These are phyloP conservation scores for Mortierella sp. DNA, from an alignment of 371 early-diverging fungal species.

Conservation along the genomic window DNA sequence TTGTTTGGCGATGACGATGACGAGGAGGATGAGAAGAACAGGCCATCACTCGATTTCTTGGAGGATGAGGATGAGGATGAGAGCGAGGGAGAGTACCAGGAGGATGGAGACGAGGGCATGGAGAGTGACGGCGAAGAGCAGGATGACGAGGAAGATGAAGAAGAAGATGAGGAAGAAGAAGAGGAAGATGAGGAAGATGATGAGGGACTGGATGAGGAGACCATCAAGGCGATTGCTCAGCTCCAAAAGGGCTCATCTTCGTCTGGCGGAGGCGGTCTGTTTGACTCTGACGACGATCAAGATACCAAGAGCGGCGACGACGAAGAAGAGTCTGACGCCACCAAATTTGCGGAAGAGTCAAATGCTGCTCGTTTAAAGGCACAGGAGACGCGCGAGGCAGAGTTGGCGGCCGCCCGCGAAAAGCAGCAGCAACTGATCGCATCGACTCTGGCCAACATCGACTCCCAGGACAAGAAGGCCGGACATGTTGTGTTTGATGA, in stretches of 20 bases:
- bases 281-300: slow-evolving; percentile 46
- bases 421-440: slow-evolving; percentile 53
- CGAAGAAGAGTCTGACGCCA: neutral
- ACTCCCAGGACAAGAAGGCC: slow-evolving; percentile 51
- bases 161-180: slow-evolving; percentile 13
- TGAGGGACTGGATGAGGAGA: slow-evolving; percentile 47
- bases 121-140: slow-evolving; percentile 31
- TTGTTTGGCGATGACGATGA: slow-evolving; percentile 51
- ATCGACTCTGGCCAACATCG: slow-evolving; percentile 47
- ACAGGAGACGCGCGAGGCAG: slow-evolving; percentile 38
- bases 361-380: slow-evolving; percentile 50
- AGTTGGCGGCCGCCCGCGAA: slow-evolving; percentile 35
- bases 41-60: slow-evolving; percentile 32
- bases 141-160: slow-evolving; percentile 15
- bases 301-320: slow-evolving; percentile 23
- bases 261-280: slow-evolving; percentile 37
- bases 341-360: slow-evolving; percentile 43
- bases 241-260: slow-evolving; percentile 30
- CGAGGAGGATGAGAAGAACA: slow-evolving; percentile 15
- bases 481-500: slow-evolving; percentile 55
- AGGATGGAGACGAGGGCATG: slow-evolving; percentile 18
- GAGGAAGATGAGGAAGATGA: slow-evolving; percentile 24
- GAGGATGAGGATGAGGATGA: slow-evolving; percentile 36
- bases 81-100: slow-evolving; percentile 21
- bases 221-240: slow-evolving; percentile 39